phyloP scores from a whole-genome alignment of 1,284 basidiomycete species.

The Cryptococcus sp. region DNA sequence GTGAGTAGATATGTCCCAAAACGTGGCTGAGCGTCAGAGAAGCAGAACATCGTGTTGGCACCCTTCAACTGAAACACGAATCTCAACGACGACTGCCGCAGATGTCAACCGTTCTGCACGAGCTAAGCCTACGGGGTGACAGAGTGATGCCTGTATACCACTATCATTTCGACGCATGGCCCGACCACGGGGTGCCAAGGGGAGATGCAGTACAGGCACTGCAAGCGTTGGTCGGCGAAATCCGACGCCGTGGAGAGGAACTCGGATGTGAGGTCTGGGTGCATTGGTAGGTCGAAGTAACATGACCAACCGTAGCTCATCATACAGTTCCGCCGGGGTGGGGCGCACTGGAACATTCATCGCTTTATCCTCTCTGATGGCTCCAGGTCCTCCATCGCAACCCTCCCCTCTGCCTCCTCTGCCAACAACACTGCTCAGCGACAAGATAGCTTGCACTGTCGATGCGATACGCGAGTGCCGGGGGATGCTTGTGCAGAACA shows the following conservation, averaged over 20 bases:
- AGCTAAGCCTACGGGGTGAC: slow-evolving; percentile 13
- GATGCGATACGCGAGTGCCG: slow-evolving; percentile 44
- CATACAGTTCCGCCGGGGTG: slow-evolving; percentile 46
- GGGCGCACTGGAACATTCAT: slow-evolving; percentile 50
- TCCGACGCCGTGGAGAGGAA: slow-evolving; percentile 22
- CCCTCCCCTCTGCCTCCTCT: slow-evolving; percentile 31
- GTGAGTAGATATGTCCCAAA: slow-evolving; percentile 16
- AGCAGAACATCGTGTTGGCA: slow-evolving; percentile 16
- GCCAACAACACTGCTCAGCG: slow-evolving; percentile 18
- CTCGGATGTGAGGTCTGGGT: slow-evolving; percentile 48
- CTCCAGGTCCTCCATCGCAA: slow-evolving; percentile 2
- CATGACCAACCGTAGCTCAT: neutral
- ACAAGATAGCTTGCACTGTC: slow-evolving; percentile 34
- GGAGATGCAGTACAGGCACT: slow-evolving; percentile 34
- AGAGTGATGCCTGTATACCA: slow-evolving; percentile 30
- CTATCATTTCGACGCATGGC: slow-evolving; percentile 49
- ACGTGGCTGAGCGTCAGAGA: slow-evolving; percentile 1
- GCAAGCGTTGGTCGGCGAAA: slow-evolving; percentile 26
- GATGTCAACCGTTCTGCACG: slow-evolving; percentile 20
- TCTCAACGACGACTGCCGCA: slow-evolving; percentile 7
- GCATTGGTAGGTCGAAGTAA: slow-evolving; percentile 41
- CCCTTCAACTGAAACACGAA: slow-evolving; percentile 6
- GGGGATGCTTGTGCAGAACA: slow-evolving; percentile 40
- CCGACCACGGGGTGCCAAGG: slow-evolving; percentile 47
- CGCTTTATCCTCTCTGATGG: slow-evolving; percentile 38